Conservation (phyloP, 495 filamentous ascomycete genomes). For the Penicillium desertorum region DNA sequence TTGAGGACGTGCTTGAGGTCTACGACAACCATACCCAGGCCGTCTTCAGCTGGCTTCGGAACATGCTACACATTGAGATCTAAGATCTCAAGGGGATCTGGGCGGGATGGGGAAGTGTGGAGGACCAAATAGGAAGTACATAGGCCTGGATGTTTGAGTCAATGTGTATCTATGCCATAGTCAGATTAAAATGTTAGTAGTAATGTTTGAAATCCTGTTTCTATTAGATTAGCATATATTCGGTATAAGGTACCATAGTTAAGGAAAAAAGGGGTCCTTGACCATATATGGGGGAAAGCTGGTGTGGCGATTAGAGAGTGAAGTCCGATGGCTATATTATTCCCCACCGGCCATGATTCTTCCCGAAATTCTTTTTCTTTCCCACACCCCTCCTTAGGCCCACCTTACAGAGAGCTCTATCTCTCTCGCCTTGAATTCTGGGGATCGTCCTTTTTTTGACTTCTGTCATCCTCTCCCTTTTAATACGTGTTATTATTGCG, state of each 20-base stretch:
- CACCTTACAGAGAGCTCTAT: slow-evolving; percentile 17
- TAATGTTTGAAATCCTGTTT: background rate
- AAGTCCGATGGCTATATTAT: slow-evolving; percentile 22
- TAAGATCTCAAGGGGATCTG: background rate
- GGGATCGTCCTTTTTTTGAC: slow-evolving; percentile 23
- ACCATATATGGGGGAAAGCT: background rate
- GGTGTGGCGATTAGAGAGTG: slow-evolving; percentile 19
- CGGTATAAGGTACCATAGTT: background rate
- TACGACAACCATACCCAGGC: slow-evolving; percentile 20
- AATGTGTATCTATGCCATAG: background rate
- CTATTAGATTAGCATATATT: background rate
- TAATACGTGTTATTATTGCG: slow-evolving; percentile 14
- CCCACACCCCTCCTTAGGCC: slow-evolving; percentile 21
- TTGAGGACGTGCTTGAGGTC: slow-evolving; percentile 28
- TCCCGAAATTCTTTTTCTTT: slow-evolving; percentile 32
- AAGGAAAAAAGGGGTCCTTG: background rate
- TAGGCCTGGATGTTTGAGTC: background rate
- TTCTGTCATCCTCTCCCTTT: slow-evolving; percentile 14
- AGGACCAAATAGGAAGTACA: background rate
- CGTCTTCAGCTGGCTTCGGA: slow-evolving; percentile 36
- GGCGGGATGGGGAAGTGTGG: background rate
- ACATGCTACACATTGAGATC: slow-evolving; percentile 16
- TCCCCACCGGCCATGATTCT: slow-evolving; percentile 33
- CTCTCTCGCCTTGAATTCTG: slow-evolving; percentile 21
- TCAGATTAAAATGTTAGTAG: background rate